Percentiles rank a stretch among this genome's conserved stretches.
These are phyloP conservation scores for Capsicum rhomboideum DNA, from an alignment of 257 asterid genomes.

Conservation along the genomic window DNA sequence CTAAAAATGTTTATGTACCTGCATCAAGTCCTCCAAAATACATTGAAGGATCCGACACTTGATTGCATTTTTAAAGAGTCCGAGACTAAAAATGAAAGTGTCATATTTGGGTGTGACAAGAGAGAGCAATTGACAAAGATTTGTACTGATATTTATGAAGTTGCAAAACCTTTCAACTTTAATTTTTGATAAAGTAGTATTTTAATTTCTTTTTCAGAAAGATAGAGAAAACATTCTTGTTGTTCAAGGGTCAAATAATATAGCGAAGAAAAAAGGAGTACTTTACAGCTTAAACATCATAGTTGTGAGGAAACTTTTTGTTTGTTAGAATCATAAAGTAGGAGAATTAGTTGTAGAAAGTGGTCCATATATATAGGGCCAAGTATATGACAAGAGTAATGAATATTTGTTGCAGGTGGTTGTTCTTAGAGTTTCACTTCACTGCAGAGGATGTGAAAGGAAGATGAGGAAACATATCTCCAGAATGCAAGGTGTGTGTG, in stretches of 20 bases:
- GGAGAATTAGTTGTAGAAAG: background rate
- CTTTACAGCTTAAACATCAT: background rate
- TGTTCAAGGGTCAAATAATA: background rate
- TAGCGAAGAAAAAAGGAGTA: background rate
- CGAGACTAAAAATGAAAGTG: background rate
- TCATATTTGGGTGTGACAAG: background rate
- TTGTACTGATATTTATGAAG: background rate
- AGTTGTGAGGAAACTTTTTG: background rate
- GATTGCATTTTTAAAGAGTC: background rate
- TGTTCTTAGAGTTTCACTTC: constrained; percentile 11
- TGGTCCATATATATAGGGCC: background rate
- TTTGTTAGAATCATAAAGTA: background rate
- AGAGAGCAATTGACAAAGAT: background rate
- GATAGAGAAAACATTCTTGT: background rate
- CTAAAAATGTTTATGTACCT: background rate
- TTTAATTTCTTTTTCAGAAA: background rate
- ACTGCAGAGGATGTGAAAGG: constrained; percentile 16
- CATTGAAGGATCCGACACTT: background rate
- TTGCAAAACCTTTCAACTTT: background rate
- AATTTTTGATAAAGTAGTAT: background rate
- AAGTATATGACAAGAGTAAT: constrained; percentile 1
- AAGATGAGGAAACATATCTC: constrained; percentile 15
- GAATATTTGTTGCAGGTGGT: constrained; percentile 11
- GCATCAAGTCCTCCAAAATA: background rate
- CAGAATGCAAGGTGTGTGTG: constrained; percentile 16